Conservation (phyloP, 129 eudicot genomes). For the Flaveria sonorensis region DNA sequence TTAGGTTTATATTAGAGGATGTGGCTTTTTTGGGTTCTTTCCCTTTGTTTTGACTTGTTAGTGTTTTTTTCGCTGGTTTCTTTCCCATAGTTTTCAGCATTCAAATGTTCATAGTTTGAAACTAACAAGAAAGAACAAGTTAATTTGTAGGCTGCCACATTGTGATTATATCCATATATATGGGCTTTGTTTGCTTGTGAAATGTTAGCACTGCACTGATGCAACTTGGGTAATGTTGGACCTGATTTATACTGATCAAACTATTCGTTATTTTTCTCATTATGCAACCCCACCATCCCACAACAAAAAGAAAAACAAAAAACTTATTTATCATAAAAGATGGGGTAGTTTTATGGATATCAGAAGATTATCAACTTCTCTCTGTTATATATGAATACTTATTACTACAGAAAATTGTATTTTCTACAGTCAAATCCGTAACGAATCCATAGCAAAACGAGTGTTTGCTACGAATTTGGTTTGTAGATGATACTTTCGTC, state of each 20-base stretch:
- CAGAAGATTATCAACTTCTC: too few species aligned
- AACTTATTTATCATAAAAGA: background rate
- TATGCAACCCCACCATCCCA: too few species aligned
- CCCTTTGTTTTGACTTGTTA: conserved; percentile 18
- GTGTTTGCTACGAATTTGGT: too few species aligned
- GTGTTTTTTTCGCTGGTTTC: conserved; percentile 32
- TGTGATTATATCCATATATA: conserved; percentile 19
- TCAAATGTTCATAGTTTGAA: conserved; percentile 44
- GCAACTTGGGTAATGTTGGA: background rate
- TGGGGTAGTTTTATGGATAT: too few species aligned
- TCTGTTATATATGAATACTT: too few species aligned
- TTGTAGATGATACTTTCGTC: too few species aligned
- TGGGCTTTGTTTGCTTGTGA: conserved; percentile 35
- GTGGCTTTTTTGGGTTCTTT: conserved; percentile 22
- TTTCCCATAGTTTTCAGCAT: conserved; percentile 16
- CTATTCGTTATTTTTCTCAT: background rate
- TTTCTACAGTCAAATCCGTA: too few species aligned
- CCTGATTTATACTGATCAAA: background rate
- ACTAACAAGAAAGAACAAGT: conserved; percentile 39
- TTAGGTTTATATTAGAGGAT: background rate
- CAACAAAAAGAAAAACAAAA: too few species aligned
- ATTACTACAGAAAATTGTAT: too few species aligned
- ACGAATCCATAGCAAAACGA: too few species aligned
- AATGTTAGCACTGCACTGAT: conserved; percentile 15
- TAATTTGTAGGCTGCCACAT: conserved; percentile 44